Evolutionary conservation across 768 basidiomycete genomes (phyloP).

Genomic region (Xerocomus brunneocitrinus): DNA sequence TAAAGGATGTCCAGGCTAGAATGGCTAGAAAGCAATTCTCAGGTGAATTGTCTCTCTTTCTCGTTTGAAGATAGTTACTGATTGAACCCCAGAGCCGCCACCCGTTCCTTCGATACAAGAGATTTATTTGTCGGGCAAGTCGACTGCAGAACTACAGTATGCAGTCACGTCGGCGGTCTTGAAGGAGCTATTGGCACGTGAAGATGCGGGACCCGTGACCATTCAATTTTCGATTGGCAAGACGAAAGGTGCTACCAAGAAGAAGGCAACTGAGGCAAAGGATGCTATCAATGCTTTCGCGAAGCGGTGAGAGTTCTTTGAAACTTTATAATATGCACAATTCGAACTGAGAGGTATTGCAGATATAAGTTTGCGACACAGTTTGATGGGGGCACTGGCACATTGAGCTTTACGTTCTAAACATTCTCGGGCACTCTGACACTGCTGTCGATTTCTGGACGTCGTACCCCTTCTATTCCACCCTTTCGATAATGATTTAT

Average conservation of each 20-base stretch:
- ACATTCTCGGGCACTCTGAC: neutral
- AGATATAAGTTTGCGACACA: constrained; percentile 18
- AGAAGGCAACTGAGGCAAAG: constrained; percentile 1
- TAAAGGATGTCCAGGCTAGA: constrained; percentile 10
- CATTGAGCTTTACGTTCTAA: constrained; percentile 21
- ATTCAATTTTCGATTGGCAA: constrained; percentile 4
- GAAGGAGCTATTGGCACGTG: constrained; percentile 5
- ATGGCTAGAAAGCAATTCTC: constrained; percentile 20
- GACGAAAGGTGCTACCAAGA: neutral
- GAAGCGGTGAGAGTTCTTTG: constrained; percentile 10
- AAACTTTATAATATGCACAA: no score
- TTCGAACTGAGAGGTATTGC: constrained; percentile 4
- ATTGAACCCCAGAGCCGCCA: constrained; percentile 12
- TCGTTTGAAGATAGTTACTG: neutral
- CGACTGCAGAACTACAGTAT: neutral
- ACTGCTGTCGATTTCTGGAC: neutral
- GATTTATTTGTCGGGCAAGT: neutral
- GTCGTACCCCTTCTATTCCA: neutral
- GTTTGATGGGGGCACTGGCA: neutral
- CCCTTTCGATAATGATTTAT: constrained; percentile 15
- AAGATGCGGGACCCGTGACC: constrained; percentile 17
- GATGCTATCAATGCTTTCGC: constrained; percentile 9
- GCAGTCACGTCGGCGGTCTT: constrained; percentile 8
- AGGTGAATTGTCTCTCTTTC: constrained; percentile 4
- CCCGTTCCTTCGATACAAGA: neutral